A percentile compares a stretch with the other conserved stretches of the same genome.
phyloP scores from a whole-genome alignment of 176 grass and related monocot genomes.

The Melocanna baccifera region DNA sequence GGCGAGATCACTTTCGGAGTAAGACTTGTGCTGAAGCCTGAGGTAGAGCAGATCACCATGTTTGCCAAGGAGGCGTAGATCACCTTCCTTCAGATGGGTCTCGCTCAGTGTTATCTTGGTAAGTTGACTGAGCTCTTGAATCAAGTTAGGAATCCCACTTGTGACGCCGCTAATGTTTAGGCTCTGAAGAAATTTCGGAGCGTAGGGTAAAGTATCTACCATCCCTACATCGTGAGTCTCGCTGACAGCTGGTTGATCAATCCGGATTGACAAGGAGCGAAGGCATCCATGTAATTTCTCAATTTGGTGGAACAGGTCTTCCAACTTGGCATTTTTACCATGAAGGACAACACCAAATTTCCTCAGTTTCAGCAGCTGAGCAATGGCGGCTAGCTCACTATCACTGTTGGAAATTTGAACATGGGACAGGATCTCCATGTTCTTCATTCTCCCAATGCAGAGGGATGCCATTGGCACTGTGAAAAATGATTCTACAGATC shows the following conservation, averaged over 20 bases:
- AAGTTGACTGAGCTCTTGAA: too few relatives aligned
- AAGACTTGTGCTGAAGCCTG: too few relatives aligned
- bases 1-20: too few relatives aligned
- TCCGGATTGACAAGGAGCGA: neutral
- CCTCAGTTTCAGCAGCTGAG: neutral
- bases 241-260: neutral
- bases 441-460: too few relatives aligned
- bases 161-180: too few relatives aligned
- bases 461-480: neutral
- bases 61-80: neutral
- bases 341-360: too few relatives aligned
- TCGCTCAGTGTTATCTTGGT: neutral
- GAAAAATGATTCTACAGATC: neutral
- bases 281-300: neutral
- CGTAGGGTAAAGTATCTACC: neutral
- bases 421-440: too few relatives aligned
- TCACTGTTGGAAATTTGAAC: too few relatives aligned
- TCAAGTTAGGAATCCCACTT: too few relatives aligned
- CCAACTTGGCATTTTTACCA: neutral
- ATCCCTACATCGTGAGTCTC: neutral
- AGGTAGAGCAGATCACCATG: too few relatives aligned
- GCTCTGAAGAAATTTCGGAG: too few relatives aligned
- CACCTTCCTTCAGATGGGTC: neutral
- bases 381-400: too few relatives aligned
- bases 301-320: neutral